Evolutionary conservation across 2,329 filamentous ascomycete genomes (phyloP).

Genomic region (Parascedosporium putredinis): DNA sequence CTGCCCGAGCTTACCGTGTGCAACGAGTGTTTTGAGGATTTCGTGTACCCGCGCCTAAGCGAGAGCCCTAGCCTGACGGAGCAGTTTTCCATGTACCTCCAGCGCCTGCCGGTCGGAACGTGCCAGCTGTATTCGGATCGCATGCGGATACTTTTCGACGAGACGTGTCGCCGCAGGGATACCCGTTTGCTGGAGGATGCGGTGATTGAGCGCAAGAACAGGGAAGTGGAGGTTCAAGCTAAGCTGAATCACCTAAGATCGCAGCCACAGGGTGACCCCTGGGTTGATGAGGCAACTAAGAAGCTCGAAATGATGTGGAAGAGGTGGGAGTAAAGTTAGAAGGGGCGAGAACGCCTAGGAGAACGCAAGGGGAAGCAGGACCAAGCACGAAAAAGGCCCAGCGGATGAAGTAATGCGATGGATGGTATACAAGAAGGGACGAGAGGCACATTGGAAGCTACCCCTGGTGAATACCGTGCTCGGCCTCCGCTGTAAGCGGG

Average conservation of each 20-base stretch:
- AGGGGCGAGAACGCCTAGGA: background rate
- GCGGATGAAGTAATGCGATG: too few relatives aligned
- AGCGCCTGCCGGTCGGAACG: constrained; percentile 41
- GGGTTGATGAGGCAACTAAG: constrained; percentile 33
- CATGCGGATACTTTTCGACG: constrained; percentile 65
- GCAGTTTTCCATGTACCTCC: constrained; percentile 53
- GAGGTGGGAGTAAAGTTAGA: constrained; percentile 38
- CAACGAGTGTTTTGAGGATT: constrained; percentile 73
- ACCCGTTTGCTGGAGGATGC: constrained; percentile 49
- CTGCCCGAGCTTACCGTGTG: constrained; percentile 76
- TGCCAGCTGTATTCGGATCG: constrained; percentile 75
- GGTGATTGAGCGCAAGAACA: constrained; percentile 46
- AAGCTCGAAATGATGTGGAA: constrained; percentile 46
- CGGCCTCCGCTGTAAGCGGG: too few relatives aligned
- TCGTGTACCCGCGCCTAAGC: constrained; percentile 59
- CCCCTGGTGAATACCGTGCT: too few relatives aligned
- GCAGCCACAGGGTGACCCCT: constrained; percentile 20
- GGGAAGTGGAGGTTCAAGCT: constrained; percentile 49
- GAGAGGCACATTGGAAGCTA: too few relatives aligned
- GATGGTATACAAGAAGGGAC: too few relatives aligned
- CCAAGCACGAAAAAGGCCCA: too few relatives aligned
- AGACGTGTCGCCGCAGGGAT: constrained; percentile 55
- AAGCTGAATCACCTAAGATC: constrained; percentile 34
- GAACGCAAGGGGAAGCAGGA: too few relatives aligned
- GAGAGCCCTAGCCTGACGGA: constrained; percentile 45